Conservation (phyloP, 345 rosid genomes). For the Lepidium sativum region DNA sequence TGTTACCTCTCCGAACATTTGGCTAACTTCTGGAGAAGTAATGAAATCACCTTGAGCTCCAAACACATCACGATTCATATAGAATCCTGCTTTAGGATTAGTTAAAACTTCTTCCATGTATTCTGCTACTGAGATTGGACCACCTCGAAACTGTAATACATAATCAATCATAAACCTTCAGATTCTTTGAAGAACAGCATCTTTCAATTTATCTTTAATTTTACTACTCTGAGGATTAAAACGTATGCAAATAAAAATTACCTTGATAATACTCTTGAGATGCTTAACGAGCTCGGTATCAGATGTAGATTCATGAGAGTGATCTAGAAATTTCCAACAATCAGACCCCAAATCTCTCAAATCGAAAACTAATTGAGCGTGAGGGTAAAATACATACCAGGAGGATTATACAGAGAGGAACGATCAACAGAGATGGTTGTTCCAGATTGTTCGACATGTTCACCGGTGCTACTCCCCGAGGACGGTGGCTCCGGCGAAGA, state of each 20-base stretch:
- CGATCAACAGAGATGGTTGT: slow-evolving; percentile 67
- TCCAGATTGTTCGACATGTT: slow-evolving; percentile 40
- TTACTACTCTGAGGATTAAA: not conserved
- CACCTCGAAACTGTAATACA: slow-evolving; percentile 65
- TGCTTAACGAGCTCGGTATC: slow-evolving; percentile 85
- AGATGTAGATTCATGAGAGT: slow-evolving; percentile 46
- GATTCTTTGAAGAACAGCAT: not conserved
- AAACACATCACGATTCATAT: slow-evolving; percentile 85
- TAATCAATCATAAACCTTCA: slow-evolving; percentile 2
- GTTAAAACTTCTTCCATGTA: slow-evolving; percentile 96
- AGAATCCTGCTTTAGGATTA: slow-evolving; percentile 82
- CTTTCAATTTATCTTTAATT: not conserved
- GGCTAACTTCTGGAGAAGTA: slow-evolving; percentile 96
- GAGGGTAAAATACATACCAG: slow-evolving; percentile 28
- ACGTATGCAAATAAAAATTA: not conserved
- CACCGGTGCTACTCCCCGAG: slow-evolving; percentile 28
- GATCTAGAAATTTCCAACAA: slow-evolving; percentile 34
- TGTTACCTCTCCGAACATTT: slow-evolving; percentile 89
- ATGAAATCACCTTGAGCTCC: slow-evolving; percentile 93
- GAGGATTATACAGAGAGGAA: slow-evolving; percentile 49
- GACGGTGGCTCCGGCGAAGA: slow-evolving; percentile 37
- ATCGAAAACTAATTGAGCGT: not conserved
- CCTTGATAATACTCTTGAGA: slow-evolving; percentile 90
- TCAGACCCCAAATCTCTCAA: not conserved
- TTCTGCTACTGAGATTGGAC: slow-evolving; percentile 87